Conservation (phyloP, 768 basidiomycete genomes). For the Clathrus columnatus region DNA sequence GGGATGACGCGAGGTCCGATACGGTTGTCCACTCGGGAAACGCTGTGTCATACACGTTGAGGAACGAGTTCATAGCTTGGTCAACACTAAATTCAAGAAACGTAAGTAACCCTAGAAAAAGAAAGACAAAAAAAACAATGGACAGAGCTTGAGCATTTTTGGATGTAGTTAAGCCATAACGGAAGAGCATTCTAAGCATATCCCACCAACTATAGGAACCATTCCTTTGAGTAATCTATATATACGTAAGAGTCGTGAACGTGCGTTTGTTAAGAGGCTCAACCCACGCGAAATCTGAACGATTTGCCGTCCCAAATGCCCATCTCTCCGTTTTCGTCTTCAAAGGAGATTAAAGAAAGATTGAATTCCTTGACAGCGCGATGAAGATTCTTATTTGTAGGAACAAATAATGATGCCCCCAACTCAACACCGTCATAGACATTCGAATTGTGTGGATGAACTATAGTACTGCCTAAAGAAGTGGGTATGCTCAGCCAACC, state of each 20-base stretch:
- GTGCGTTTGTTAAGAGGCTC: not conserved
- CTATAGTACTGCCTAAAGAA: slow-evolving; percentile 59
- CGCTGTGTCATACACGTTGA: slow-evolving; percentile 44
- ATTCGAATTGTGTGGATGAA: slow-evolving; percentile 48
- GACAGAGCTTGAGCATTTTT: slow-evolving; percentile 48
- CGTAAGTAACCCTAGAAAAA: not conserved
- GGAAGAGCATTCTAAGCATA: slow-evolving; percentile 62
- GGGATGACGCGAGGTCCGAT: slow-evolving; percentile 39
- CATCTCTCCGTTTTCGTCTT: slow-evolving; percentile 32
- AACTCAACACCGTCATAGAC: slow-evolving; percentile 25
- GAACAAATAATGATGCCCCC: slow-evolving; percentile 22
- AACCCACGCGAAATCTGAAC: slow-evolving; percentile 54
- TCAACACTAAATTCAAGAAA: slow-evolving; percentile 37
- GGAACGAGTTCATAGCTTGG: slow-evolving; percentile 41
- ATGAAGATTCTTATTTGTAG: slow-evolving; percentile 59
- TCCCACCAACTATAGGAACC: slow-evolving; percentile 50
- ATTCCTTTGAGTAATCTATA: slow-evolving; percentile 6
- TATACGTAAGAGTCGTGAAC: not conserved
- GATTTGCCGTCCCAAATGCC: slow-evolving; percentile 81
- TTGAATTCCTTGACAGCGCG: slow-evolving; percentile 79
- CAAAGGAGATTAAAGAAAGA: slow-evolving; percentile 12
- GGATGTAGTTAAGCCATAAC: slow-evolving; percentile 64
- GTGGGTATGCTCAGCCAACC: not conserved
- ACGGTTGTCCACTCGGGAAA: slow-evolving; percentile 59
- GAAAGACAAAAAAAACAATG: slow-evolving; percentile 15